Conservation (phyloP, 495 filamentous ascomycete species). For the Tuber melanosporum region DNA sequence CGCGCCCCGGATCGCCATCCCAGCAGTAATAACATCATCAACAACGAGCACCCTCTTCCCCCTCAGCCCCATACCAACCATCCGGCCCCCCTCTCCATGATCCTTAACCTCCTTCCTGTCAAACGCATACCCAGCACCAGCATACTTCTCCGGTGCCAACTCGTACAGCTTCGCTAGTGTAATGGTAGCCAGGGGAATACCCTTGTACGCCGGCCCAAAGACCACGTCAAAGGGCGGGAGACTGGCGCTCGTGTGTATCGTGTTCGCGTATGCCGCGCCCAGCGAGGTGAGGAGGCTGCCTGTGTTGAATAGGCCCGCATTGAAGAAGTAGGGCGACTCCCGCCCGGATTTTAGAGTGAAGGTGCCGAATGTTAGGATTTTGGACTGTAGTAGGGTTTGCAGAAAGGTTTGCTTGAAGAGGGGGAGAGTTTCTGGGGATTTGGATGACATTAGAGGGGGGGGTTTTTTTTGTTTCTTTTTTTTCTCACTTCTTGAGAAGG, state of each 20-base stretch:
- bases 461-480: neutral
- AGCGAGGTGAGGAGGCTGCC: constrained; percentile 66
- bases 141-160: constrained; percentile 53
- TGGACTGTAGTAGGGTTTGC: constrained; percentile 60
- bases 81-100: constrained; percentile 86
- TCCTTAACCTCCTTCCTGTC: constrained; percentile 93
- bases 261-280: constrained; percentile 69
- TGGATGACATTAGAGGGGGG: neutral
- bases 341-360: constrained; percentile 89
- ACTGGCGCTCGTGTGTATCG: constrained; percentile 49
- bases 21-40: constrained; percentile 93
- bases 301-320: constrained; percentile 77
- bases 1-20: constrained; percentile 86
- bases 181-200: constrained; percentile 75
- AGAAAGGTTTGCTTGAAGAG: constrained; percentile 59
- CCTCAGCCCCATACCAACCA: constrained; percentile 77
- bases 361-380: constrained; percentile 78
- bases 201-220: constrained; percentile 92
- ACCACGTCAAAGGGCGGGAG: constrained; percentile 59
- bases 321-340: constrained; percentile 97
- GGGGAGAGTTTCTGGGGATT: constrained; percentile 40
- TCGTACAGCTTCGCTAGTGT: constrained; percentile 63
- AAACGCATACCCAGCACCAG: constrained; percentile 69
- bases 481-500: neutral
- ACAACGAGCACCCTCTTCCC: constrained; percentile 82